These are phyloP conservation scores for Penicillium psychrosexuale DNA, from an alignment of 2,329 filamentous ascomycete genomes.

Conservation along the genomic window DNA sequence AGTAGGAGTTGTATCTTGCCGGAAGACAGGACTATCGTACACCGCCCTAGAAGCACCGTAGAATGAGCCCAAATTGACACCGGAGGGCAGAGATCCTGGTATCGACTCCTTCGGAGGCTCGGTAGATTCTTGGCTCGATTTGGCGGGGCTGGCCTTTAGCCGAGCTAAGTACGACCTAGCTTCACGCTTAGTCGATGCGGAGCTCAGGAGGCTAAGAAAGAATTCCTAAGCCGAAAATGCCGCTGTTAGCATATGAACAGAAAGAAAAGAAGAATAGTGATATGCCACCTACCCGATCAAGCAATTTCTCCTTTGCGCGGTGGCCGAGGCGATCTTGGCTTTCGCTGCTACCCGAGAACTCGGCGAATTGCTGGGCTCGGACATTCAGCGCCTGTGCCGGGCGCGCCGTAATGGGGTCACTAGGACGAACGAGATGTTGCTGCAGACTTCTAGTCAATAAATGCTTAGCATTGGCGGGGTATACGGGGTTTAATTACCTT, in stretches of 20 bases:
- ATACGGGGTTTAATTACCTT: constrained; percentile 23
- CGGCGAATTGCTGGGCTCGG: constrained; percentile 27
- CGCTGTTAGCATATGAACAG: neutral
- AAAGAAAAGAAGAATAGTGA: too few species aligned
- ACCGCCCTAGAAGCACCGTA: constrained; percentile 59
- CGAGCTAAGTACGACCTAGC: constrained; percentile 87
- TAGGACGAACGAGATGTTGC: constrained; percentile 22
- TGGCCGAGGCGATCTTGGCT: constrained; percentile 35
- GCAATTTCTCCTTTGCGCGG: constrained; percentile 44
- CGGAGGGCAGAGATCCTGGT: constrained; percentile 33
- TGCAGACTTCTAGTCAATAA: constrained; percentile 13
- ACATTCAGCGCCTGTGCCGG: constrained; percentile 17
- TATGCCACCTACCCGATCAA: constrained; percentile 38
- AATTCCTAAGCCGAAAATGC: constrained; percentile 61
- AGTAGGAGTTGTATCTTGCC: constrained; percentile 49
- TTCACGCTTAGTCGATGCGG: constrained; percentile 88
- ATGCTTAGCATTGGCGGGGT: neutral
- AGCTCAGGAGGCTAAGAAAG: constrained; percentile 79
- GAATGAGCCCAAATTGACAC: constrained; percentile 60
- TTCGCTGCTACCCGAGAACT: constrained; percentile 30
- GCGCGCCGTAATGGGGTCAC: constrained; percentile 11
- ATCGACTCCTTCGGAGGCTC: constrained; percentile 20
- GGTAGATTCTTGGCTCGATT: constrained; percentile 33
- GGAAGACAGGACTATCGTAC: constrained; percentile 59
- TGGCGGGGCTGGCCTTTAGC: constrained; percentile 56